phyloP scores from a whole-genome alignment of 2,329 filamentous ascomycete genomes.

The Fusarium compactum region DNA sequence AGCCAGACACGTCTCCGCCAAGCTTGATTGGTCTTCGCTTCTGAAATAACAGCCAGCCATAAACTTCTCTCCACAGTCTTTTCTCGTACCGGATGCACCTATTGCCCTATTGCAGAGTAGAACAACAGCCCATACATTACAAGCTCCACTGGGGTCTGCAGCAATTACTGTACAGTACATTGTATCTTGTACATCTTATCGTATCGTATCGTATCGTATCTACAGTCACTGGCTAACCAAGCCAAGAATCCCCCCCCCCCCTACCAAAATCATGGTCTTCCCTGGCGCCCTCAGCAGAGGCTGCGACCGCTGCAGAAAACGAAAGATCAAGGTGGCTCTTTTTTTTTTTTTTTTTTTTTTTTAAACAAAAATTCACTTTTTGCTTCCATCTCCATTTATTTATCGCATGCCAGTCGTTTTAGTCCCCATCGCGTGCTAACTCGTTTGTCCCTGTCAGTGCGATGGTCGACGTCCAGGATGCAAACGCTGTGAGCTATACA shows the following conservation, averaged over 20 bases:
- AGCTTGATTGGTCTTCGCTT: constrained; percentile 13
- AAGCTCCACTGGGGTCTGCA: constrained; percentile 12
- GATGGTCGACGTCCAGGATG: constrained; percentile 33
- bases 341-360: neutral
- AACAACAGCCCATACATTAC: neutral
- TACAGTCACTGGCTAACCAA: neutral
- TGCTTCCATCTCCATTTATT: neutral
- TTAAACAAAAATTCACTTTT: too few relatives aligned
- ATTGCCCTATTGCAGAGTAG: neutral
- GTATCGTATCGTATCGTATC: neutral
- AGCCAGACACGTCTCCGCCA: neutral
- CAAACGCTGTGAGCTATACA: constrained; percentile 33
- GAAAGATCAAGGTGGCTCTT: constrained; percentile 30
- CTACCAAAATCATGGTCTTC: constrained; percentile 25
- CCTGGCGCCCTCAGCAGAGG: constrained; percentile 29
- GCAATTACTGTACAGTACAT: neutral
- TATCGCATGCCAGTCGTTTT: neutral
- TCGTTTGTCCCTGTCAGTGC: constrained; percentile 10
- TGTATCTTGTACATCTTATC: neutral
- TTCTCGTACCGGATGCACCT: neutral
- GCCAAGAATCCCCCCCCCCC: neutral
- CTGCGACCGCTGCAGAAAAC: constrained; percentile 30
- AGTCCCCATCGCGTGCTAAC: neutral
- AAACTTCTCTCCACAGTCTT: constrained; percentile 20
- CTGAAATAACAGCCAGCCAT: neutral